These are phyloP conservation scores for Tricholomella constricta DNA, from an alignment of 768 basidiomycete genomes.

Conservation along the genomic window DNA sequence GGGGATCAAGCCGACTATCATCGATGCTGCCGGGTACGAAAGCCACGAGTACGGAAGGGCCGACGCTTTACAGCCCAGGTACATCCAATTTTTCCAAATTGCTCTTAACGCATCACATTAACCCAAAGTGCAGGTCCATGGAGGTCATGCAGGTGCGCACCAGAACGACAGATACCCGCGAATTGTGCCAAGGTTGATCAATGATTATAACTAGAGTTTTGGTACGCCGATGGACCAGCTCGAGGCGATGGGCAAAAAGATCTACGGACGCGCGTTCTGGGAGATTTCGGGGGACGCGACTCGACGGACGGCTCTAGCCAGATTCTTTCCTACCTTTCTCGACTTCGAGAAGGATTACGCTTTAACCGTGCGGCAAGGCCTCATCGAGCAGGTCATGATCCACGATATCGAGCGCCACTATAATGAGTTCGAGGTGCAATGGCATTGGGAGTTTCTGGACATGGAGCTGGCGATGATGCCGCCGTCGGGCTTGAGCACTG, in stretches of 20 bases:
- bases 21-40: conserved; percentile 16
- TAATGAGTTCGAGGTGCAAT: conserved; percentile 16
- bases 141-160: conserved; percentile 15
- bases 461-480: conserved; percentile 8
- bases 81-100: neutral
- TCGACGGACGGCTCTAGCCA: conserved; percentile 12
- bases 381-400: conserved; percentile 21
- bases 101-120: neutral
- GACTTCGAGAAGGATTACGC: conserved; percentile 20
- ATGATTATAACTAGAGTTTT: conserved; percentile 7
- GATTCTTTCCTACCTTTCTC: conserved; percentile 18
- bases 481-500: conserved; percentile 6
- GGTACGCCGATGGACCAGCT: conserved; percentile 13
- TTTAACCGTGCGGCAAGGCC: conserved; percentile 15
- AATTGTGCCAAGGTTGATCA: neutral
- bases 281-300: conserved; percentile 14
- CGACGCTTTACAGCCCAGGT: conserved; percentile 17
- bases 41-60: conserved; percentile 18
- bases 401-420: conserved; percentile 16
- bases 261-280: conserved; percentile 18
- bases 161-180: too few relatives aligned
- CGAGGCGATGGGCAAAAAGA: conserved; percentile 15
- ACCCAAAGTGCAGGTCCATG: conserved; percentile 10
- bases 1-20: conserved; percentile 13
- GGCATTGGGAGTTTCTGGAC: conserved; percentile 15